Evolutionary conservation across 2,329 filamentous ascomycete species (phyloP).

Genomic region (Coniochaeta pulveracea): DNA sequence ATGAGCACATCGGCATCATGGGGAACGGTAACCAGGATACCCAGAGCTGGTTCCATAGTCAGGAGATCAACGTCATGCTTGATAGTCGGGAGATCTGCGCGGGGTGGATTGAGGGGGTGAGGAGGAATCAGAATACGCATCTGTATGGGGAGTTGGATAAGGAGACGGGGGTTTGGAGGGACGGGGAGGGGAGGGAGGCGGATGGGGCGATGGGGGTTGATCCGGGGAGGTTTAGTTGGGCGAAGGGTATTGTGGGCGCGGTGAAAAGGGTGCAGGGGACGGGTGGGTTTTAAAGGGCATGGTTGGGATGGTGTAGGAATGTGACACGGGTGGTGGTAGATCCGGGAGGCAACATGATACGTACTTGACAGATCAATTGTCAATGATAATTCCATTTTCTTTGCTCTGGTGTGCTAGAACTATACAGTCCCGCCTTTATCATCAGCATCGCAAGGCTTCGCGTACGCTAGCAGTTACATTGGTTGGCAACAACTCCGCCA

Average conservation of each 20-base stretch:
- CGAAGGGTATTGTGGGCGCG: conserved; percentile 44
- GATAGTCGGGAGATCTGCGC: conserved; percentile 51
- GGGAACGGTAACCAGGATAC: conserved; percentile 75
- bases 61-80: conserved; percentile 68
- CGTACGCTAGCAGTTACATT: no score
- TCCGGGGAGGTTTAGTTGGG: conserved; percentile 45
- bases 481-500: no score
- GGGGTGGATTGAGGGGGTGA: conserved; percentile 44
- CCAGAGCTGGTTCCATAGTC: conserved; percentile 67
- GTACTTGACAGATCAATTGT: no score
- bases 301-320: no score
- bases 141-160: conserved; percentile 40
- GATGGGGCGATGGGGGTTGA: conserved; percentile 39
- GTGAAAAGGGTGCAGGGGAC: conserved; percentile 44
- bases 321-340: no score
- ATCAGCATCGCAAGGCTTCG: no score
- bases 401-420: no score
- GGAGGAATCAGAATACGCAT: conserved; percentile 51
- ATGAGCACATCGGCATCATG: conserved; percentile 56
- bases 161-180: conserved; percentile 52
- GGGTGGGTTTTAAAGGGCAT: conserved; percentile 45
- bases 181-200: conserved; percentile 34
- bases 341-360: no score
- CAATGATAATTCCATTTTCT: no score
- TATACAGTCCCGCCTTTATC: no score